Evolutionary conservation across 495 filamentous ascomycete species (phyloP), one percentile per base, ranked within the genome.

Genomic region (Monascus purpureus): DNA sequence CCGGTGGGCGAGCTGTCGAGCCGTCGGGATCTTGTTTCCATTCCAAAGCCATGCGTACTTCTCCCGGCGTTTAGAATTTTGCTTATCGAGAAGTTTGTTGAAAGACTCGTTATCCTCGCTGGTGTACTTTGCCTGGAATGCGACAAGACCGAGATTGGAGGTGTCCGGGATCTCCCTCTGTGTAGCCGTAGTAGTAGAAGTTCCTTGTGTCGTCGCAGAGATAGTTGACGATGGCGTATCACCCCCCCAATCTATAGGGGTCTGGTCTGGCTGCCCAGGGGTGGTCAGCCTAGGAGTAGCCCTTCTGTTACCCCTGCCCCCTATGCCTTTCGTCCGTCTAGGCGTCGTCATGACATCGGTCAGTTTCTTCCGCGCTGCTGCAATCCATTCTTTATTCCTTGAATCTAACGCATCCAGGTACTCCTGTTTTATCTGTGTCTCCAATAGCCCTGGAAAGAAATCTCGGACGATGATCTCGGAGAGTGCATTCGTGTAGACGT

Each of bases 41-140:
- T 66, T 70, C 77, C 83, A 93, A 29, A 94, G 62, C 79, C 87
- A 97, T 0, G 74, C 75, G 47, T 93, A 76, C 39, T 82, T 87
- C 47, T 82, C 77, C 8, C 77, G 72, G 24, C 67, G 69, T 50
- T 85, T 87, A 16, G 72, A 65, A 47, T 95, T 97, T 42, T 94
- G 83, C 49, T 79, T 84, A 57, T 97, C 90, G 8, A 97, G 59
- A 1, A 96, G 64, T 45, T 78, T 79, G 55, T 93, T 88, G 62
- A 97, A 95, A 30, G 77, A 83, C 45, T 93, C 88, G 46, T 96
- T 95, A 52, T 97, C 90, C 55, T 97, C 90, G 41, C 81, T 90
- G 3, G 87, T 96, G 53, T 93, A 96, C 45, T 82, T 84, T 4
- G 80, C 68, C 42, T 96, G 90, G 45, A 96, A 97, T 2, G 78